A percentile compares a stretch with the other conserved stretches of the same genome.
These are phyloP conservation scores for Beta macrorhiza DNA, from an alignment of 179 eudicot genomes.

Conservation along the genomic window DNA sequence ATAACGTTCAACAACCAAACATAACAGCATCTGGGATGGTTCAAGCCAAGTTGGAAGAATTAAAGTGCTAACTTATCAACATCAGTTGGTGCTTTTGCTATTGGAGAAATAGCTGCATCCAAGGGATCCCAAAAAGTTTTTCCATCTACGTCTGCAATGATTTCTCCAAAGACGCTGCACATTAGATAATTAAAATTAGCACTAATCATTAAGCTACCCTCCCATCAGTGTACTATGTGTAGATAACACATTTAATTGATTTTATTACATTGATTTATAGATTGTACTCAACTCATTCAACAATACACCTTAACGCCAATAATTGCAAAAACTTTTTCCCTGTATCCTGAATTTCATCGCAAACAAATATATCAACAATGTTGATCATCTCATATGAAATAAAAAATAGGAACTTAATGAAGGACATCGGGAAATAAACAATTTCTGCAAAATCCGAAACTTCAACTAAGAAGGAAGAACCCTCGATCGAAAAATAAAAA, in stretches of 20 bases:
- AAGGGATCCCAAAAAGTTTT: slow-evolving; percentile 97
- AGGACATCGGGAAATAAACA: too few relatives aligned
- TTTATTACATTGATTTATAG: slow-evolving; percentile 61
- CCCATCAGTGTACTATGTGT: neutral
- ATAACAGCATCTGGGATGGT: slow-evolving; percentile 75
- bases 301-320: slow-evolving; percentile 87
- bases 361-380: neutral
- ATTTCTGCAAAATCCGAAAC: too few relatives aligned
- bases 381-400: slow-evolving; percentile 1
- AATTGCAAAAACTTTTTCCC: slow-evolving; percentile 92
- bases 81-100: slow-evolving; percentile 55
- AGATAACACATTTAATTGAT: neutral
- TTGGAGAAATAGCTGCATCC: slow-evolving; percentile 80
- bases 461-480: too few relatives aligned
- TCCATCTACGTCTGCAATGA: slow-evolving; percentile 86
- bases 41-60: slow-evolving; percentile 82
- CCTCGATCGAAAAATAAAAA: too few relatives aligned
- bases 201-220: neutral
- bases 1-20: too few relatives aligned
- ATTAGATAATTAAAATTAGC: slow-evolving; percentile 22
- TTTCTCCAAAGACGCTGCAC: slow-evolving; percentile 80
- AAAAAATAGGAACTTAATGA: too few relatives aligned
- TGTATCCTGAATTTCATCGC: slow-evolving; percentile 55
- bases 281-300: slow-evolving; percentile 50
- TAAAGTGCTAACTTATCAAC: slow-evolving; percentile 66